phyloP scores from a whole-genome alignment of 805 yeast species.

The Schwanniomyces polymorphus region DNA sequence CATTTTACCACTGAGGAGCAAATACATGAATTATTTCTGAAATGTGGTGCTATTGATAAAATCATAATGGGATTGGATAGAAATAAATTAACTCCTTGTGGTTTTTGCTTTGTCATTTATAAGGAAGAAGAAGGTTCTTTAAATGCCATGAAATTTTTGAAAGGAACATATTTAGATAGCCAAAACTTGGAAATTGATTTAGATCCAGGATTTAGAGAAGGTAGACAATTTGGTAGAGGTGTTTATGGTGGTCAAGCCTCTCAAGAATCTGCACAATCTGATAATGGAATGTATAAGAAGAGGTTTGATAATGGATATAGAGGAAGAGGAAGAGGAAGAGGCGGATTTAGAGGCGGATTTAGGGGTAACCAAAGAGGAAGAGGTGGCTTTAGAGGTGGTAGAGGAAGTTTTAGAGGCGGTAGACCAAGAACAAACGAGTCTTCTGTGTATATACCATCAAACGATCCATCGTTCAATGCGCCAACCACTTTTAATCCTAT shows the following conservation, averaged over 20 bases:
- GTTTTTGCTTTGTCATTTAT: constrained; percentile 91
- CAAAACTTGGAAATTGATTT: constrained; percentile 80
- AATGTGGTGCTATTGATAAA: constrained; percentile 74
- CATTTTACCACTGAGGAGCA: constrained; percentile 95
- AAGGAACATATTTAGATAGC: constrained; percentile 83
- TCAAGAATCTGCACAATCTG: constrained; percentile 50
- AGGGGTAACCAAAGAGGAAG: constrained; percentile 44
- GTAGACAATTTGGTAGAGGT: constrained; percentile 95
- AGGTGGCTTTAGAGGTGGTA: constrained; percentile 28
- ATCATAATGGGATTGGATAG: constrained; percentile 95
- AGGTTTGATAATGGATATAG: constrained; percentile 19
- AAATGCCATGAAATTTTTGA: constrained; percentile 78
- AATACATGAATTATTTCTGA: constrained; percentile 80
- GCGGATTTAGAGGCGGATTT: constrained; percentile 47
- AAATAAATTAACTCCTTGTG: constrained; percentile 90
- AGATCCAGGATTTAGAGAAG: constrained; percentile 95
- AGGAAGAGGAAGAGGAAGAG: constrained; percentile 40
- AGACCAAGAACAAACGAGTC: constrained; percentile 10
- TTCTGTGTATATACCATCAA: constrained; percentile 19
- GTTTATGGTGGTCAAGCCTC: constrained; percentile 87
- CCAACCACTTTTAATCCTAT: constrained; percentile 14
- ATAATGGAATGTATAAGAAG: constrained; percentile 6
- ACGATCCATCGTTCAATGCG: constrained; percentile 18
- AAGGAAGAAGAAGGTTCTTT: constrained; percentile 68
- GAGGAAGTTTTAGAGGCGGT: constrained; percentile 19